Conservation (phyloP, 2,329 filamentous ascomycete species). For the Pseudogymnoascus sp. region DNA sequence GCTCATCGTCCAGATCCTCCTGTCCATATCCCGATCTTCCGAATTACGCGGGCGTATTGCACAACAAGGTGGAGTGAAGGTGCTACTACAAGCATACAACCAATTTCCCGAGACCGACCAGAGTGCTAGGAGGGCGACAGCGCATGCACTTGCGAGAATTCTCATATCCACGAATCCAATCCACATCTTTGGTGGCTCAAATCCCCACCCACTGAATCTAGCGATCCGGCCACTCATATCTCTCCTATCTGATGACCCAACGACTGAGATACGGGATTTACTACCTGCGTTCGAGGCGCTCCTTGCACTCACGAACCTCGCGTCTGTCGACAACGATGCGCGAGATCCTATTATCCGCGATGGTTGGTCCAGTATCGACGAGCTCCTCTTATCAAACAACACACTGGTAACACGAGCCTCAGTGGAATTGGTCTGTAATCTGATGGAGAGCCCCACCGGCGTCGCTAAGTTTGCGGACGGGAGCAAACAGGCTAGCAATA, state of each 20-base stretch:
- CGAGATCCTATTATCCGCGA: conserved; percentile 63
- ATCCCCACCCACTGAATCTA: conserved; percentile 64
- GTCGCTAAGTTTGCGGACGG: conserved; percentile 62
- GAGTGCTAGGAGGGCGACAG: conserved; percentile 49
- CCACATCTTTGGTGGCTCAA: conserved; percentile 72
- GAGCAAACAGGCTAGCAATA: conserved; percentile 57
- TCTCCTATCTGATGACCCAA: conserved; percentile 60
- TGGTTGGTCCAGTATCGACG: conserved; percentile 71
- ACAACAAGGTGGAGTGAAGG: conserved; percentile 86
- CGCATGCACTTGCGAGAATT: conserved; percentile 75
- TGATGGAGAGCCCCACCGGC: conserved; percentile 62
- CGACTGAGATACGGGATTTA: conserved; percentile 61
- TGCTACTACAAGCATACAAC: conserved; percentile 65
- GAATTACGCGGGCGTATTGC: conserved; percentile 71
- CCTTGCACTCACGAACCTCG: conserved; percentile 89
- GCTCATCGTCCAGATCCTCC: conserved; percentile 68
- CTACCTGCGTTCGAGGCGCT: conserved; percentile 85
- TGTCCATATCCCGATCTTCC: conserved; percentile 66
- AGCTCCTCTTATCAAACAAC: conserved; percentile 72
- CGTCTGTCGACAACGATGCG: conserved; percentile 61
- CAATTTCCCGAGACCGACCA: conserved; percentile 48
- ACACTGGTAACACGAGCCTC: conserved; percentile 70
- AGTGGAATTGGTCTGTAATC: conserved; percentile 85
- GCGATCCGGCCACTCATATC: conserved; percentile 76
- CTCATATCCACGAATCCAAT: conserved; percentile 79